Base-by-base conservation (phyloP, 2,329 filamentous ascomycete genomes). In the Fusarium sp. region DNA sequence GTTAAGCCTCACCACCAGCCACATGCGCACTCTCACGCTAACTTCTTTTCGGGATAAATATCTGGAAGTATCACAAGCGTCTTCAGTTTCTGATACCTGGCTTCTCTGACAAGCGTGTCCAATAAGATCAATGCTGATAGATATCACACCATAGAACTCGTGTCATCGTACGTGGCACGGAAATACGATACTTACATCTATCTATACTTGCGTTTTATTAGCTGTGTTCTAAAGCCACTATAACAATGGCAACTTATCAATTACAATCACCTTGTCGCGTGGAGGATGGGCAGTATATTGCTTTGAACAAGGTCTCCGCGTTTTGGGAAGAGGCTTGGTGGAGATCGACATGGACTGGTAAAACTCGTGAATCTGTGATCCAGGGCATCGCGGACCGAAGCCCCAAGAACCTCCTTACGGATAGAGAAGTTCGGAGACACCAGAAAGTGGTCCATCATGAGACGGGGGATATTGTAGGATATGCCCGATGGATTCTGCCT, bases 401-500 rank as follows among this genome's bases (percentile, higher is more conserved):
- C 1, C 71, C 72, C 3, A 63, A 67, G 22, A 69, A 68, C 7
- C 34, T 73, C 8, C 54, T 74, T 6, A 66, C 55, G 7, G 48
- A 63, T 1, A 63, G 70, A 42, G 38, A 68, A 11, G 52, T 67
- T 3, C 57, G 69, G 17, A 57, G 73, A 28, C 70, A 75, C 24
- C 66, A 72, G 26, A 70, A 68, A 11, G 45, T 73, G 8, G 43
- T 72, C 2, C 46, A 72, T n/a, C 39, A 18, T 2, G 61, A 51
- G 4, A 72, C 72, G 1, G 69, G 69, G 17, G 63, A 71, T 5
- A 66, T 75, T 3, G 72, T 74, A 3, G 74, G 74, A 0, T 75
- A 75, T 4, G 68, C 68, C 1, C 50, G 68, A 3, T 70, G 68
- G 68, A 57, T 70, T 2, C 20, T 70, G 17, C 68, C 68, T 3